Conservation (phyloP, 2,329 filamentous ascomycete genomes). For the Scedosporium minutisporum region DNA sequence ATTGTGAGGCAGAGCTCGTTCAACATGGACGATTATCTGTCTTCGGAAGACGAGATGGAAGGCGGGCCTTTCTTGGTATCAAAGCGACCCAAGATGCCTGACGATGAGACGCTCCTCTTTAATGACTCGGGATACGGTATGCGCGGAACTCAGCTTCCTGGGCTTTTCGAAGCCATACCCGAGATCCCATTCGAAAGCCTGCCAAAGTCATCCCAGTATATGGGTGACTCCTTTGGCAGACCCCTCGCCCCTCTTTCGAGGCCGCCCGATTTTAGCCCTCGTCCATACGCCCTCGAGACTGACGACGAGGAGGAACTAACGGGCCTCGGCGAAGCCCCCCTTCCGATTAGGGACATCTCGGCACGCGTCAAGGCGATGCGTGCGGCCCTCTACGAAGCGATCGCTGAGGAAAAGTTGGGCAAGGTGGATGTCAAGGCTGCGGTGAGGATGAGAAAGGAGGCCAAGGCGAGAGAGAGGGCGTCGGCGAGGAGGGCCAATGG, state of each 20-base stretch:
- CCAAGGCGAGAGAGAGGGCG: slow-evolving; percentile 18
- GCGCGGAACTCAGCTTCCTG: slow-evolving; percentile 22
- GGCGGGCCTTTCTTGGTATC: not conserved
- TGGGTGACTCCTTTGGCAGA: not conserved
- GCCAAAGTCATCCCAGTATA: slow-evolving; percentile 2
- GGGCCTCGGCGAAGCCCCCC: not conserved
- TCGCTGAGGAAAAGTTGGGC: slow-evolving; percentile 11
- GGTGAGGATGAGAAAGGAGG: slow-evolving; percentile 21
- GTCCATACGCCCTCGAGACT: not conserved
- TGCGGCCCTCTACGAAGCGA: not conserved
- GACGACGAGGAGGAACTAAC: not conserved
- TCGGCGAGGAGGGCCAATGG: not conserved
- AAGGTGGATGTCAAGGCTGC: slow-evolving; percentile 18
- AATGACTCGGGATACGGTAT: slow-evolving; percentile 23
- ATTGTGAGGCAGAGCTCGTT: slow-evolving; percentile 12
- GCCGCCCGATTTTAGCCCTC: not conserved
- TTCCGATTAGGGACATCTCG: not conserved
- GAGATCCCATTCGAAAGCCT: slow-evolving; percentile 8
- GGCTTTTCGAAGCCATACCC: slow-evolving; percentile 14
- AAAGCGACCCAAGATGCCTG: not conserved
- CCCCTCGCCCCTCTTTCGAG: not conserved
- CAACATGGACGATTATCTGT: slow-evolving; percentile 29
- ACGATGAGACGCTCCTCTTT: slow-evolving; percentile 28
- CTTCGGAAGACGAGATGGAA: slow-evolving; percentile 24
- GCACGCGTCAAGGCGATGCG: not conserved